Base-by-base conservation (phyloP, 2,329 filamentous ascomycete species). In the Claviceps paspali region DNA sequence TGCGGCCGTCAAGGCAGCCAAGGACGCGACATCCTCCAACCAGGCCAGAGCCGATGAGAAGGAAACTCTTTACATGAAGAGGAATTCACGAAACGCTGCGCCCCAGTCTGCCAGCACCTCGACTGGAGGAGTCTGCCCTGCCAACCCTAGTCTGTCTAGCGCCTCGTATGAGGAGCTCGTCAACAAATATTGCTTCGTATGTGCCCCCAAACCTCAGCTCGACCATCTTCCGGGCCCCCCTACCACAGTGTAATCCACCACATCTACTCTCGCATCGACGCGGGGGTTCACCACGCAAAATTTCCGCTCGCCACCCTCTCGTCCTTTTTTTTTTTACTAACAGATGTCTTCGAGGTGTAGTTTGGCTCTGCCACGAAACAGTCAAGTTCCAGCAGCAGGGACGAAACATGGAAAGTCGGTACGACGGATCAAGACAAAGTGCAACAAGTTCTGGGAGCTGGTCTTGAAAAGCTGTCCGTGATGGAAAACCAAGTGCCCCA, bases 171-270 rank as follows among this genome's bases (percentile, higher is more conserved):
- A 92, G 62, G 91, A 98, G 63, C 73, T 98, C 47, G 82, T 98
- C 60, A 87, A 93, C 68, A 95, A 93, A 68, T 98, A 94, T 70
- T 98, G 91, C 72, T 98, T 96, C 76, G 88, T 95, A 88, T 77
- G 88, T 93, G 71, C 71, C 54, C 60, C 60, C 47, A 55, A 56
- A 48, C 47, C 52, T 37, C 50, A 50, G 40, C 47, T 49, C 51
- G 51, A 46, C 17, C 29, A 31, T 49, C 46, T 47, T 36, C 31
- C 44, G 43, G 38, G 42, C 10, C 27, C 45, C 35, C 39, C 45
- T 19, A 36, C 45, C 30, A 41, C 37, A 29, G 40, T 40, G 34
- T 47, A 43, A 38, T 35, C 24, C 15, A 5, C 18, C 15, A 18
- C 7, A n/a, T n/a, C n/a, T n/a, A n/a, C n/a, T n/a, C 9, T 34